phyloP scores from a whole-genome alignment of 495 filamentous ascomycete genomes.

The Trichodelitschia bisporula region DNA sequence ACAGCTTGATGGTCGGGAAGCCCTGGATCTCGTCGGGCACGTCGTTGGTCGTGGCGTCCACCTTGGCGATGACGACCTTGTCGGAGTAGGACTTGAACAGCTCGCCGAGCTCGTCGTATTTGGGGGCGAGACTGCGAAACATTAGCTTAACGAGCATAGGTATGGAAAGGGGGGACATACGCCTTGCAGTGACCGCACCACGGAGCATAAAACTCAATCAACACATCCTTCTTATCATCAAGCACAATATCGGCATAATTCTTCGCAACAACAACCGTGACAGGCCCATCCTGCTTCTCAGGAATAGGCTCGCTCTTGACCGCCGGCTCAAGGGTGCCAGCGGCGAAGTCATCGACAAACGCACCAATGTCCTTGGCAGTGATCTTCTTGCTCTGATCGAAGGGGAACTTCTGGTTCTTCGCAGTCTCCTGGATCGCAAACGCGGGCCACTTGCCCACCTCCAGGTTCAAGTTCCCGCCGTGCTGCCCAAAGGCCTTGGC shows the following conservation, averaged over 20 bases:
- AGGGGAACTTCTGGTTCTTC: conserved; percentile 97
- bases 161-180: conserved; percentile 14
- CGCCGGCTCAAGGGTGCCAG: conserved; percentile 76
- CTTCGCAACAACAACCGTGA: conserved; percentile 76
- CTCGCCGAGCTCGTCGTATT: conserved; percentile 59
- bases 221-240: conserved; percentile 85
- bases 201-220: conserved; percentile 95
- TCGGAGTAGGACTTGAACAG: conserved; percentile 48
- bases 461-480: conserved; percentile 90
- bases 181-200: conserved; percentile 99
- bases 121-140: conserved; percentile 30
- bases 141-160: conserved; percentile 6
- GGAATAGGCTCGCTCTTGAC: conserved; percentile 97
- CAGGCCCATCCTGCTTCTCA: conserved; percentile 78
- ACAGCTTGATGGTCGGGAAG: conserved; percentile 99
- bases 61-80: conserved; percentile 88
- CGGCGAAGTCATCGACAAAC: conserved; percentile 72
- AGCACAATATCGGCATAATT: conserved; percentile 85
- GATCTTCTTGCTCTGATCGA: conserved; percentile 61
- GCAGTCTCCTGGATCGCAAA: conserved; percentile 92
- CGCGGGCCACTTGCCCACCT: conserved; percentile 80
- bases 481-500: conserved; percentile 88
- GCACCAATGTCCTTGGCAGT: conserved; percentile 46
- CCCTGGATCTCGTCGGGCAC: conserved; percentile 90
- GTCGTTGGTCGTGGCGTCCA: conserved; percentile 92